Percentiles rank a stretch among this genome's conserved stretches.
phyloP scores from a whole-genome alignment of 2,329 filamentous ascomycete species.

The Microdochium paspali region DNA sequence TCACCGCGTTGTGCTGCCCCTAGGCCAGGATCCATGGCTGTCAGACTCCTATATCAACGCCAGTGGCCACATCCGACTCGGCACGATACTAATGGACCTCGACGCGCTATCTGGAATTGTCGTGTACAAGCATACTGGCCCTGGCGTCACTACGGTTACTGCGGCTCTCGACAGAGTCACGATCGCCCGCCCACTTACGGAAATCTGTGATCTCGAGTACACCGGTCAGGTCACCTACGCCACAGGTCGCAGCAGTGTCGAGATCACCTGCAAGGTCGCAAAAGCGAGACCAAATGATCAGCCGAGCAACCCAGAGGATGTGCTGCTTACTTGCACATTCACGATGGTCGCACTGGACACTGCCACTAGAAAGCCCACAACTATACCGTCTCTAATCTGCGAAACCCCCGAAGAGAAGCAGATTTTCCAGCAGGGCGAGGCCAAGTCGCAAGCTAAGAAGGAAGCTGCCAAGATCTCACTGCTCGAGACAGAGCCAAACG shows the following conservation, averaged over 20 bases:
- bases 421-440: slow-evolving; percentile 54
- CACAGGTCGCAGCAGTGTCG: slow-evolving; percentile 62
- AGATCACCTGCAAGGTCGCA: slow-evolving; percentile 65
- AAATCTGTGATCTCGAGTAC: slow-evolving; percentile 71
- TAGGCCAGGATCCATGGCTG: slow-evolving; percentile 67
- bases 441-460: slow-evolving; percentile 50
- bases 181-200: slow-evolving; percentile 60
- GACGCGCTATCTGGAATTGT: slow-evolving; percentile 70
- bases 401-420: slow-evolving; percentile 57
- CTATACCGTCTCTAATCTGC: slow-evolving; percentile 41
- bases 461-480: slow-evolving; percentile 51
- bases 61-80: slow-evolving; percentile 63
- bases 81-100: slow-evolving; percentile 70
- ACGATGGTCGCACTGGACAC: slow-evolving; percentile 71
- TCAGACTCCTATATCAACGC: slow-evolving; percentile 72
- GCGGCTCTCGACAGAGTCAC: slow-evolving; percentile 40
- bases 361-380: slow-evolving; percentile 54
- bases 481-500: slow-evolving; percentile 58
- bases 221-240: slow-evolving; percentile 56
- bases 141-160: slow-evolving; percentile 41
- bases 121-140: slow-evolving; percentile 58
- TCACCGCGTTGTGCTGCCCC: slow-evolving; percentile 57
- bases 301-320: slow-evolving; percentile 31
- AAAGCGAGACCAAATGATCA: slow-evolving; percentile 54
- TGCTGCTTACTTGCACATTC: slow-evolving; percentile 44